Percentiles rank a stretch among this genome's conserved stretches.
Evolutionary conservation across 257 asterid species (phyloP).

Genomic region (Gardenia jasminoides): DNA sequence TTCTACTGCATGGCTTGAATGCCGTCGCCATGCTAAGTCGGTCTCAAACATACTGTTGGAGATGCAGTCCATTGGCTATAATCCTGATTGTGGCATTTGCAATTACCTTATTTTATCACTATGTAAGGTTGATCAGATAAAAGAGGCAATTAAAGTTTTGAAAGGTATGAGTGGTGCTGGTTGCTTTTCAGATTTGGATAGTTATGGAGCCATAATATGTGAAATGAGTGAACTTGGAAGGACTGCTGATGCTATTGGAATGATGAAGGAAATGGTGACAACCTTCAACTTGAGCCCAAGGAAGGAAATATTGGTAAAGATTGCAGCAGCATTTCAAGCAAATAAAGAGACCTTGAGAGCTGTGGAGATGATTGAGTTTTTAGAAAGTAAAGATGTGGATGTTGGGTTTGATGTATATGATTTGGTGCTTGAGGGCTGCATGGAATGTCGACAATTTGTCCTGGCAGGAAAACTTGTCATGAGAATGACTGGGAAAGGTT

Average conservation of each 20-base stretch:
- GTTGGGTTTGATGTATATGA: conserved; percentile 73
- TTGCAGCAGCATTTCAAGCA: conserved; percentile 50
- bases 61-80: conserved; percentile 63
- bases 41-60: conserved; percentile 43
- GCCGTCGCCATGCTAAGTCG: conserved; percentile 27
- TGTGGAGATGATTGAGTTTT: conserved; percentile 59
- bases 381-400: conserved; percentile 45
- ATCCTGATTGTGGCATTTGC: conserved; percentile 69
- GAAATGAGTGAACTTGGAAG: conserved; percentile 50
- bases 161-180: conserved; percentile 59
- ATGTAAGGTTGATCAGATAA: conserved; percentile 57
- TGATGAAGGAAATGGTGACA: conserved; percentile 65
- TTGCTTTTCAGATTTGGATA: conserved; percentile 65
- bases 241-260: conserved; percentile 32
- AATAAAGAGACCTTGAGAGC: conserved; percentile 59
- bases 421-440: conserved; percentile 62
- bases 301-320: conserved; percentile 53
- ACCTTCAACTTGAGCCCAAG: conserved; percentile 57
- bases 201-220: conserved; percentile 54
- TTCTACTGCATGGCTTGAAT: conserved; percentile 58
- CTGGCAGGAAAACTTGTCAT: conserved; percentile 33
- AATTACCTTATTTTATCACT: conserved; percentile 68
- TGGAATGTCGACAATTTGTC: conserved; percentile 57
- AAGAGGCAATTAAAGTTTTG: conserved; percentile 55
- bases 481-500: conserved; percentile 39